phyloP scores from a whole-genome alignment of 2,329 filamentous ascomycete genomes.

The Trichocomaceae sp. region DNA sequence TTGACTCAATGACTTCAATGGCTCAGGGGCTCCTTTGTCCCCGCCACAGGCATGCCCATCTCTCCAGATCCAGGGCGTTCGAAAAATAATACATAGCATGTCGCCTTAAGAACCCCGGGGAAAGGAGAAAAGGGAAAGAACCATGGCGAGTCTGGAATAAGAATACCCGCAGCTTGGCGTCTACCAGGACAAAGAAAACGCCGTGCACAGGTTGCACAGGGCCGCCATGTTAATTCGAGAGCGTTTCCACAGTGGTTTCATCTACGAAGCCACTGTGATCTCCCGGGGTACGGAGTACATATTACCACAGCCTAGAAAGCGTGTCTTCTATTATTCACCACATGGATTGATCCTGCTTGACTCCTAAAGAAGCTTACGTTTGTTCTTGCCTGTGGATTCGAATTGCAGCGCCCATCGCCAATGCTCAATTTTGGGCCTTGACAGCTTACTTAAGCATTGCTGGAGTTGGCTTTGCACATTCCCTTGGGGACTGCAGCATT shows the following conservation, averaged over 20 bases:
- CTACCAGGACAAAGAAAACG: not conserved
- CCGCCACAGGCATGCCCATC: not conserved
- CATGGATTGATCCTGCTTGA: not conserved
- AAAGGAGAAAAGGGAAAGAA: not conserved
- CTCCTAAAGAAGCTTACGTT: not conserved
- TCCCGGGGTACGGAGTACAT: not conserved
- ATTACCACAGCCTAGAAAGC: not conserved
- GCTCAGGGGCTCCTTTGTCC: not conserved
- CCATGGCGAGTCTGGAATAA: not conserved
- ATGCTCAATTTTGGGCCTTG: conserved; percentile 18
- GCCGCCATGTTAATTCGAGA: not conserved
- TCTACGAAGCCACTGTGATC: not conserved
- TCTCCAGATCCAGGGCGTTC: not conserved
- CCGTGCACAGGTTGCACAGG: not conserved
- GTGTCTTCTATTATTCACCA: not conserved
- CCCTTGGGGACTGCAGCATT: conserved; percentile 26
- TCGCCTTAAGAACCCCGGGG: not conserved
- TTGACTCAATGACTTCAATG: not conserved
- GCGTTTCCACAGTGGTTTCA: not conserved
- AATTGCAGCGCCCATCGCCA: not conserved
- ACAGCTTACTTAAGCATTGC: conserved; percentile 26
- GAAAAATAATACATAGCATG: not conserved
- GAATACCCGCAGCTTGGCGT: not conserved
- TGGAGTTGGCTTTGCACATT: conserved; percentile 26
- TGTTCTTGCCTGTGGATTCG: not conserved